Evolutionary conservation across 345 rosid genomes (phyloP), one percentile per base, ranked within the genome.

Genomic region (Dovyalis caffra): DNA sequence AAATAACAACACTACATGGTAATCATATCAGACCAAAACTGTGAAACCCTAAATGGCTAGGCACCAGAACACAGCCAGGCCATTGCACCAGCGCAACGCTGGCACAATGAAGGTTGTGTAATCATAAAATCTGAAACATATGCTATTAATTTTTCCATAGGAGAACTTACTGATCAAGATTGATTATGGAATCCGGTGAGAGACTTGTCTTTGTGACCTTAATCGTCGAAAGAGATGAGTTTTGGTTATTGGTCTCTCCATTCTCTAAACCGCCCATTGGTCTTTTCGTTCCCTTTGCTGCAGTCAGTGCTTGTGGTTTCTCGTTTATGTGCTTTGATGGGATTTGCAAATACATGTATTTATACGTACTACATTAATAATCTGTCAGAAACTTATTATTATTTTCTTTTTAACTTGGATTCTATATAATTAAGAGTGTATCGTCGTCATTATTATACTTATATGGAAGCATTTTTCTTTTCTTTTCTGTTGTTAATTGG

Each of bases 101-200:
- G 60, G 26, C 25, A 53, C 25, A n/a, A 8, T 0, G 60, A n/a
- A 43, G 60, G 26, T n/a, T 12, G 26, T 53, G 25, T 53, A 10
- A 14, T 3, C 0, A 14, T 14, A 40, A 2, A 12, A 40, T 40
- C 47, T 40, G 14, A 40, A 43, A n/a, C n/a, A n/a, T n/a, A n/a
- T 53, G 26, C 60, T 23, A 0, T 2, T 8, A 53, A 8, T n/a
- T 53, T 18, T n/a, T 9, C 14, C 26, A 1, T 8, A 53, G 28
- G n/a, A 53, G 34, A 68, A 76, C 82, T 66, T 56, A 88, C 91
- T 73, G 81, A 8, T 85, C 86, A 26, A 88, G 87, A 69, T 86
- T 79, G 83, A 88, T 68, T 33, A 76, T 4, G 73, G 80, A 45
- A 32, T 75, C 78, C 7, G 77, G n/a, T 1, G 85, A 64, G 21